phyloP scores from a whole-genome alignment of 768 basidiomycete genomes.

The Lyophyllum atratum region DNA sequence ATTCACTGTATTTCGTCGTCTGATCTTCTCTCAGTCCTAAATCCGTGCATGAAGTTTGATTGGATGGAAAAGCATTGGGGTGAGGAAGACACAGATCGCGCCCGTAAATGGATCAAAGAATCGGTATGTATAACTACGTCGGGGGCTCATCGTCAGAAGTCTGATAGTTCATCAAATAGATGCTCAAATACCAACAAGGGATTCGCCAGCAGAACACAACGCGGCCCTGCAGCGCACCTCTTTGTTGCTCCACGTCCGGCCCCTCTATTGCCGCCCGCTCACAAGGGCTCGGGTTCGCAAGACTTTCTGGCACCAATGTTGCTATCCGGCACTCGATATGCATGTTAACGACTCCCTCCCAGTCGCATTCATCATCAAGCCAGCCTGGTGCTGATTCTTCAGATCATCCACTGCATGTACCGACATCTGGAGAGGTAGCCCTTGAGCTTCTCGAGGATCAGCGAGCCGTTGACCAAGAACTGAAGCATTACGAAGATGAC shows the following conservation, averaged over 20 bases:
- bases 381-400: not conserved
- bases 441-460: not conserved
- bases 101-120: conserved; percentile 20
- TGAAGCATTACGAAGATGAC: conserved; percentile 2
- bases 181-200: conserved; percentile 8
- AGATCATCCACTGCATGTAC: not conserved
- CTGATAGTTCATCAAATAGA: not conserved
- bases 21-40: conserved; percentile 17
- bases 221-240: not conserved
- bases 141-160: not conserved
- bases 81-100: conserved; percentile 1
- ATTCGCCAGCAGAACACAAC: not conserved
- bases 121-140: conserved; percentile 13
- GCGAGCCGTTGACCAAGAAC: conserved; percentile 4
- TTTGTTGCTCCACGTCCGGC: not conserved
- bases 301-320: conserved; percentile 3
- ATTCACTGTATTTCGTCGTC: not conserved
- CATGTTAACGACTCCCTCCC: not conserved
- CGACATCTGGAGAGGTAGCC: not conserved
- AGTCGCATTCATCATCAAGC: not conserved
- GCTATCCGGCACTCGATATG: conserved; percentile 2
- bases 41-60: conserved; percentile 19
- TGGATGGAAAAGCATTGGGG: conserved; percentile 21
- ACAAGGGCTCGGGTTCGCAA: not conserved
- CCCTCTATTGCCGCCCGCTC: not conserved